Base-by-base conservation (phyloP, 257 asterid genomes). In the Coffea eugenioides region DNA sequence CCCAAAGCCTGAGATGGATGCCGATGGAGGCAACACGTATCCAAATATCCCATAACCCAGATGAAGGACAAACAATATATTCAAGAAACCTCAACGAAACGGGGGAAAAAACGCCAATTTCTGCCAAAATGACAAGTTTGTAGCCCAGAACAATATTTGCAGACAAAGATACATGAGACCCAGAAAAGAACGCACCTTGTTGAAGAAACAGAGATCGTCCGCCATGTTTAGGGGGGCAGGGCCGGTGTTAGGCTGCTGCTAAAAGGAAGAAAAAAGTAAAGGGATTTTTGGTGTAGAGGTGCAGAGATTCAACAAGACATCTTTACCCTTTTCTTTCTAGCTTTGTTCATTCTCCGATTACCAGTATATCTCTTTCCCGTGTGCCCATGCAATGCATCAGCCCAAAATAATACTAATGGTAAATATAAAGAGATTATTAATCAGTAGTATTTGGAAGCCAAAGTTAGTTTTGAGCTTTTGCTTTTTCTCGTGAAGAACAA, bases 171-270 rank as follows among this genome's bases (percentile, higher is more conserved):
- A 54, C 39, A 18, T 23, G 13, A 75, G 41, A 36, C 3, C 54
- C 81, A 31, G 20, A 27, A 65, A 65, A 49, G 59, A 67, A 70
- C 82, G 39, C 59, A 88, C 98, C 98, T 94, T 91, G 66, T 84
- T 69, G 86, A 88, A 86, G 82, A 85, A 82, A 82, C 89, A 88
- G 86, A 86, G 86, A 87, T 90, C 85, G 81, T 89, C 97, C 62
- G 93, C 92, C 98, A 94, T 94, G 75, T 62, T 79, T 70, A n/a
- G 61, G 77, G n/a, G 8, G 6, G 6, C 10, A 9, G 25, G 25
- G 43, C 43, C 5, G 43, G 66, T 0, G 66, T 13, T 10, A 31
- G 69, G 39, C 69, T 64, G 78, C 81, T 79, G 84, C 74, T 88
- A 85, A 71, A 51, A 77, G 75, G 67, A 49, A 72, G n/a, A 49